These are phyloP conservation scores for Chimonanthus praecox DNA, from an alignment of 164 flowering plant species.

Conservation along the genomic window DNA sequence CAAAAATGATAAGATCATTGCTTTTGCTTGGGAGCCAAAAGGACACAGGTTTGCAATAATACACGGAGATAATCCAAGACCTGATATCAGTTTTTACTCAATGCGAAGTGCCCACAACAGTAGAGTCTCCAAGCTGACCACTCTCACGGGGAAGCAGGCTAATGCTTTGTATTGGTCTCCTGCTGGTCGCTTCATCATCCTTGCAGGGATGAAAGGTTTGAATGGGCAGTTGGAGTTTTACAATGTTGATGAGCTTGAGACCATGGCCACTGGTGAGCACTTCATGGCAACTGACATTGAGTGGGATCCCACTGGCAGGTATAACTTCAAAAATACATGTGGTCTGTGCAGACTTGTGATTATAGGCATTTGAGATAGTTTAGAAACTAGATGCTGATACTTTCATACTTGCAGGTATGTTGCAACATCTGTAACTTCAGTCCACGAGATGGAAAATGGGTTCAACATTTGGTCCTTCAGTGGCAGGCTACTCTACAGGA, in stretches of 20 bases:
- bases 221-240: conserved; percentile 93
- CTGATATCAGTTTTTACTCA: conserved; percentile 60
- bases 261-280: conserved; percentile 90
- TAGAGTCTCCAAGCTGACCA: conserved; percentile 75
- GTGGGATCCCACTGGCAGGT: conserved; percentile 99
- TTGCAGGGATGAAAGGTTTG: conserved; percentile 86
- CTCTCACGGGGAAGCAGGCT: conserved; percentile 89
- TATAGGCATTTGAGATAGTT: neutral
- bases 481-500: conserved; percentile 78
- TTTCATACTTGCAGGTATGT: conserved; percentile 56
- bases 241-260: conserved; percentile 95
- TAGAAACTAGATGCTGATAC: neutral
- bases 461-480: conserved; percentile 93
- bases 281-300: conserved; percentile 96
- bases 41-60: conserved; percentile 96
- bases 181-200: conserved; percentile 65
- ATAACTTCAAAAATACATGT: neutral
- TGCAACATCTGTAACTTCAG: conserved; percentile 89
- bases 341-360: neutral
- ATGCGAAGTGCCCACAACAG: conserved; percentile 68
- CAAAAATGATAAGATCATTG: conserved; percentile 95
- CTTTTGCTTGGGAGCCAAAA: conserved; percentile 99
- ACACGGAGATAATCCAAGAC: conserved; percentile 86
- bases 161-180: conserved; percentile 99
- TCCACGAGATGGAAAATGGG: conserved; percentile 98